These are phyloP conservation scores for Pseudogymnoascus sp. DNA, from an alignment of 2,329 filamentous ascomycete genomes.

Conservation along the genomic window DNA sequence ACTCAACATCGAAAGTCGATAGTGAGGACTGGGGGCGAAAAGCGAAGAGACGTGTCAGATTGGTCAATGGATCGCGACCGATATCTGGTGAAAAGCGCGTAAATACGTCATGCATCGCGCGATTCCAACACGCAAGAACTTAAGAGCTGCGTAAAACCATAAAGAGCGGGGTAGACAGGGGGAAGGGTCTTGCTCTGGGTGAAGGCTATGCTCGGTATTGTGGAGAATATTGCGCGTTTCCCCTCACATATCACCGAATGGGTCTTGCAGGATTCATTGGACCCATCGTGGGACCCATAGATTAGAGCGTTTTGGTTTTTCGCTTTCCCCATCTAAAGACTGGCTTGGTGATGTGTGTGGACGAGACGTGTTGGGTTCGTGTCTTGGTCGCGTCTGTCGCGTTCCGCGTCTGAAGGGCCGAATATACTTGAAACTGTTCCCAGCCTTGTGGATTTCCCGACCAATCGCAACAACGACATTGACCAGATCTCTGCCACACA, in stretches of 20 bases:
- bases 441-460: conserved; percentile 1
- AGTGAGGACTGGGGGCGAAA: not conserved
- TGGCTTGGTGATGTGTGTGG: not conserved
- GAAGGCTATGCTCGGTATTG: conserved; percentile 1
- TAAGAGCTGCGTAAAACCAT: conserved; percentile 11
- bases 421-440: conserved; percentile 11
- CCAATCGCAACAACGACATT: conserved; percentile 6
- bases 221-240: conserved; percentile 5
- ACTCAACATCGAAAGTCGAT: not conserved
- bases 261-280: not conserved
- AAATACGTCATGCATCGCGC: conserved; percentile 9
- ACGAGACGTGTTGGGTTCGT: conserved; percentile 8
- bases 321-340: not conserved
- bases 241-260: conserved; percentile 4
- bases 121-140: conserved; percentile 7
- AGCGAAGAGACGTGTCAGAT: not conserved
- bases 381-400: conserved; percentile 11
- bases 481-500: conserved; percentile 4
- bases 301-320: conserved; percentile 3
- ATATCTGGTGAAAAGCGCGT: conserved; percentile 8
- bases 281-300: conserved; percentile 1
- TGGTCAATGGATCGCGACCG: conserved; percentile 2
- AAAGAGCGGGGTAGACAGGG: conserved; percentile 11
- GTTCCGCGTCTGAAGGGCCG: conserved; percentile 11
- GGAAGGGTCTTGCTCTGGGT: conserved; percentile 1